Evolutionary conservation across 495 filamentous ascomycete genomes (phyloP), one percentile per base, ranked within the genome.

Genomic region (Astrothelium subdiscretum): DNA sequence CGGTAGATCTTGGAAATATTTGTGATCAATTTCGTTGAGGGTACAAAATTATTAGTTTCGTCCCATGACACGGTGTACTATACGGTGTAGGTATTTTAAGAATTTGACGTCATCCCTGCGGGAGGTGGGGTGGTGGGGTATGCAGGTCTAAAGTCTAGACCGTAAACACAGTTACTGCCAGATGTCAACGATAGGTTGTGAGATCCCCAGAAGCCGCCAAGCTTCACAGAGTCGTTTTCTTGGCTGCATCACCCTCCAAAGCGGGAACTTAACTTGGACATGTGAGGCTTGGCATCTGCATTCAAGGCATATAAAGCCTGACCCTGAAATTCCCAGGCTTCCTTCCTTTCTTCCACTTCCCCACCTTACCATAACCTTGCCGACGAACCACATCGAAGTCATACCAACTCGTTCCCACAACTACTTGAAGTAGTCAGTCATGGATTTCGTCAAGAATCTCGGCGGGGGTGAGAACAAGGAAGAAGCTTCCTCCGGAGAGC

Each of bases 371-470:
- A n/a, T n/a, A n/a, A n/a, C n/a, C n/a, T n/a, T n/a, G n/a, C n/a
- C n/a, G n/a, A n/a, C n/a, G n/a, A n/a, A n/a, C n/a, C n/a, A n/a
- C n/a, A n/a, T n/a, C n/a, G n/a, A n/a, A 38, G 0, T 38, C 0
- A 38, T 38, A 0, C 15, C 35, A 38, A 1, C 15, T 15, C 1
- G 35, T 38, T 15, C 1, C 35, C 8, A 38, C 0, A 48, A 12
- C 43, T 8, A 15, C n/a, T 20, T 48, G 6, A 15, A 48, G 5
- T 2, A 6, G 20, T 4, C n/a, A 35, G 68, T n/a, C 65, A 74
- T 76, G 72, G 70, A 76, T 59, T 74, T 69, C 65, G 62, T 74
- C 63, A 75, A 74, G 59, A 71, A 69, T 32, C 61, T 71, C 32
- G 59, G 66, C 61, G 70, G 71, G 63, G 68, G 66, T 57, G 42